Conservation (phyloP, 31 red algal species). For the Odonthalia washingtoniensis region DNA sequence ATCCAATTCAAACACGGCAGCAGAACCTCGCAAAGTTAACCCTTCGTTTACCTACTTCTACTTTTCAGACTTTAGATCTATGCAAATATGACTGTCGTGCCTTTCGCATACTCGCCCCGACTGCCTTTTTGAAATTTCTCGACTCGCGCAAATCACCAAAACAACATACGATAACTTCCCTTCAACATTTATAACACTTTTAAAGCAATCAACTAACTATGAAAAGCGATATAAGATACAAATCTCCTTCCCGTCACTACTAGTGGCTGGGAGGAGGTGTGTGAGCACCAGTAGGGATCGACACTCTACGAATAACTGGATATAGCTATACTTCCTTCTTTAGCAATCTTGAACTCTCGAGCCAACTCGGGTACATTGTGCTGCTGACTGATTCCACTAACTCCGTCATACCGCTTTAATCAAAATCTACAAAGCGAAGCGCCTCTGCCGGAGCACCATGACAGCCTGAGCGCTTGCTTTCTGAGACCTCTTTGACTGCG, state of each 20-base stretch:
- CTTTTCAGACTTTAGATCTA: conserved; percentile 16
- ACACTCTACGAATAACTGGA: conserved; percentile 6
- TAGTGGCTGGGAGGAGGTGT: too few species aligned
- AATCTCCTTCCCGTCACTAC: conserved; percentile 5
- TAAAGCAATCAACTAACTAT: neutral
- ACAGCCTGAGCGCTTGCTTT: too few species aligned
- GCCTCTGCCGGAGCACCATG: too few species aligned
- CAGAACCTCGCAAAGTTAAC: conserved; percentile 27
- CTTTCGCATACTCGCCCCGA: conserved; percentile 6
- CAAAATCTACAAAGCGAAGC: conserved; percentile 27
- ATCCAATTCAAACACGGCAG: too few species aligned
- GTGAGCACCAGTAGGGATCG: neutral
- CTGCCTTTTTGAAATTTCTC: too few species aligned
- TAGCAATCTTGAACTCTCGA: conserved; percentile 21
- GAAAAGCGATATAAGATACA: neutral
- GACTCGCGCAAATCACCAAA: conserved; percentile 34
- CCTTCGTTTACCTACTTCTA: neutral
- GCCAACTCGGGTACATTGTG: conserved; percentile 23
- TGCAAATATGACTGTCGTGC: conserved; percentile 30
- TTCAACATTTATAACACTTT: neutral
- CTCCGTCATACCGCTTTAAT: neutral
- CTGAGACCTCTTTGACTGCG: too few species aligned
- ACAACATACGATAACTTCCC: neutral
- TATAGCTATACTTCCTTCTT: conserved; percentile 18
- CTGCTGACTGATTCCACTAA: neutral